Evolutionary conservation across 2,329 filamentous ascomycete species (phyloP).

Genomic region (Diaporthe velutina): DNA sequence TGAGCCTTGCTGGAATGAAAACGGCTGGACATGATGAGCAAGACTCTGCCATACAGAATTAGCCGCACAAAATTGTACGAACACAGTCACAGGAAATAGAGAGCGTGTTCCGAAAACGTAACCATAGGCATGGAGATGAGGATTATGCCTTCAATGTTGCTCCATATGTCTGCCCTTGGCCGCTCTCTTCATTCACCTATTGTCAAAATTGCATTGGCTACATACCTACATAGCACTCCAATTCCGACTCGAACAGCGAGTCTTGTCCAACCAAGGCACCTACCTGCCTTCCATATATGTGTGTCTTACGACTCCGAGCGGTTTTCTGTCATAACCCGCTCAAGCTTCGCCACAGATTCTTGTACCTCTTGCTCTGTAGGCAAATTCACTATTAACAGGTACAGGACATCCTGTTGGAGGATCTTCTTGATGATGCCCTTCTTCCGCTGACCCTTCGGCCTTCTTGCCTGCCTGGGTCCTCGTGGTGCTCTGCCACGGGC

Average conservation of each 20-base stretch:
- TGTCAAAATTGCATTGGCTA: not conserved
- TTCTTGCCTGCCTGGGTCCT: constrained; percentile 4
- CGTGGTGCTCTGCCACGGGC: constrained; percentile 25
- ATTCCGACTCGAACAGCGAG: not conserved
- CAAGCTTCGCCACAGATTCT: constrained; percentile 39
- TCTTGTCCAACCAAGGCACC: not conserved
- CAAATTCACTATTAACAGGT: constrained; percentile 65
- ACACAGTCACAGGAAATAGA: no score
- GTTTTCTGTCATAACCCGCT: constrained; percentile 25
- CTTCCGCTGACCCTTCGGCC: constrained; percentile 27
- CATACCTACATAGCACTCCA: not conserved
- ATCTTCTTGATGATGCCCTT: constrained; percentile 34
- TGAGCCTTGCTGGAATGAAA: no score
- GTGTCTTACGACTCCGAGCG: not conserved
- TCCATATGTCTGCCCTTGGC: not conserved
- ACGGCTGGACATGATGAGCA: no score
- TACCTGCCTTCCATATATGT: no score
- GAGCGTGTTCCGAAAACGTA: not conserved
- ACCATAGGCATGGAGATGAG: not conserved
- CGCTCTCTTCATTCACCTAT: not conserved
- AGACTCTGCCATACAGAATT: no score
- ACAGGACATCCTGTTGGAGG: constrained; percentile 58
- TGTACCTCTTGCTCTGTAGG: constrained; percentile 58
- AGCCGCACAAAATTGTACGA: no score
- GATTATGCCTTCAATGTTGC: not conserved